Conservation (phyloP, 208 protist genomes). For the Crithidia thermophila region DNA sequence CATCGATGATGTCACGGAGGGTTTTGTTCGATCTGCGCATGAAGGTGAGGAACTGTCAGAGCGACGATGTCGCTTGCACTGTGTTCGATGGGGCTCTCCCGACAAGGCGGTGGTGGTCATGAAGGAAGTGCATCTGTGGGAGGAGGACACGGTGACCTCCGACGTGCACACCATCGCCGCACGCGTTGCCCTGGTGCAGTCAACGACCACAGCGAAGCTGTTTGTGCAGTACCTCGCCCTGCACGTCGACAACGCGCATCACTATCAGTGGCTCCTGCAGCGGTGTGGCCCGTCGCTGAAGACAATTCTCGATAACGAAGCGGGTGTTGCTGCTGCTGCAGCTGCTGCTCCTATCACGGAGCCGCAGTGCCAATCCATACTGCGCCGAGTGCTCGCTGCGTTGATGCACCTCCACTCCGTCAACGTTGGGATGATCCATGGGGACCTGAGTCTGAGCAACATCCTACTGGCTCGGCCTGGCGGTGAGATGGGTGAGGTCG, state of each 20-base stretch:
- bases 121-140: slow-evolving; percentile 52
- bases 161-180: slow-evolving; percentile 12
- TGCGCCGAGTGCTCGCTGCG: slow-evolving; percentile 40
- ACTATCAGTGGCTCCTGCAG: slow-evolving; percentile 43
- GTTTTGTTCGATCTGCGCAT: not conserved
- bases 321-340: no score
- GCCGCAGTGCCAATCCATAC: slow-evolving; percentile 12
- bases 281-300: slow-evolving; percentile 41
- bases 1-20: slow-evolving; percentile 11
- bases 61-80: slow-evolving; percentile 42
- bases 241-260: slow-evolving; percentile 32
- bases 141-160: slow-evolving; percentile 33
- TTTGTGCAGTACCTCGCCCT: slow-evolving; percentile 46
- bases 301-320: slow-evolving; percentile 6
- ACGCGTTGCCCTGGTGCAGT: slow-evolving; percentile 11
- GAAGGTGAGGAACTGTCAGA: not conserved
- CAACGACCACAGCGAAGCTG: slow-evolving; percentile 5
- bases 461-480: slow-evolving; percentile 27
- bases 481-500: not conserved
- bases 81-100: slow-evolving; percentile 28
- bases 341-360: no score
- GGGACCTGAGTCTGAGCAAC: slow-evolving; percentile 65
- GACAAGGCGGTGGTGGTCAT: slow-evolving; percentile 30
- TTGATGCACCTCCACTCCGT: slow-evolving; percentile 53
- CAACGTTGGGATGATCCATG: slow-evolving; percentile 47